Percentiles rank a stretch among this genome's conserved stretches.
phyloP scores from a whole-genome alignment of 2,329 filamentous ascomycete species.

The Colletotrichum zoysiae region DNA sequence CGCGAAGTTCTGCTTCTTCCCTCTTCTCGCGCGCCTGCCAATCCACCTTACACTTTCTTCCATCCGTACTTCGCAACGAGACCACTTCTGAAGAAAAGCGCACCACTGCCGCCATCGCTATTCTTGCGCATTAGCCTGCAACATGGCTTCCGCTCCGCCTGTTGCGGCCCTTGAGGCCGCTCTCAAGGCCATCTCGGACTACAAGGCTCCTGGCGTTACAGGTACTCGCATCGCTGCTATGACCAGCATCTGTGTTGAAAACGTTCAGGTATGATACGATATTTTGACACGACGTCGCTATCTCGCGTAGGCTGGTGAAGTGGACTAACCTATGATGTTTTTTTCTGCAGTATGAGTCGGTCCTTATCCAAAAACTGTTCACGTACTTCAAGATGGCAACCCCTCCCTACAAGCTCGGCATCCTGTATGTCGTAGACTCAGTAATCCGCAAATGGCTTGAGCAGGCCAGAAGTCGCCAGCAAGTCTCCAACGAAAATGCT shows the following conservation, averaged over 20 bases:
- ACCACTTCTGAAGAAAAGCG: slow-evolving; percentile 12
- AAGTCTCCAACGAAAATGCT: slow-evolving; percentile 83
- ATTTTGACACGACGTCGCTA: slow-evolving; percentile 16
- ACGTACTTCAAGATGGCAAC: slow-evolving; percentile 97
- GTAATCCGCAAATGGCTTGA: slow-evolving; percentile 99
- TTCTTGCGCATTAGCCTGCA: slow-evolving; percentile 42
- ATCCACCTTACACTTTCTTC: slow-evolving; percentile 8
- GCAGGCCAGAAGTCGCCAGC: slow-evolving; percentile 87
- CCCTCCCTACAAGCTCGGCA: slow-evolving; percentile 95
- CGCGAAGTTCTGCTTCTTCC: slow-evolving; percentile 9
- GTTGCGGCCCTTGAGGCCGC: slow-evolving; percentile 92
- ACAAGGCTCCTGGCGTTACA: slow-evolving; percentile 95
- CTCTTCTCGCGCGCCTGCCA: slow-evolving; percentile 24
- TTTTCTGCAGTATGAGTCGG: slow-evolving; percentile 83
- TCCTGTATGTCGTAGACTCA: slow-evolving; percentile 99
- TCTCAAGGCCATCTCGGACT: slow-evolving; percentile 89
- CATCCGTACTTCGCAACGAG: slow-evolving; percentile 29
- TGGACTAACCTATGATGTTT: slow-evolving; percentile 46
- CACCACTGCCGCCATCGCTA: slow-evolving; percentile 19
- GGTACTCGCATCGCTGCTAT: slow-evolving; percentile 91
- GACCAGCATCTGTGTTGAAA: slow-evolving; percentile 87
- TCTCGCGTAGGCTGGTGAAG: slow-evolving; percentile 20
- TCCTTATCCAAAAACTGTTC: slow-evolving; percentile 95
- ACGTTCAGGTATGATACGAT: slow-evolving; percentile 85
- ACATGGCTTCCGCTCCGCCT: slow-evolving; percentile 76